Base-by-base conservation (phyloP, 139 green algal species). In the Picochlorum sp. region DNA sequence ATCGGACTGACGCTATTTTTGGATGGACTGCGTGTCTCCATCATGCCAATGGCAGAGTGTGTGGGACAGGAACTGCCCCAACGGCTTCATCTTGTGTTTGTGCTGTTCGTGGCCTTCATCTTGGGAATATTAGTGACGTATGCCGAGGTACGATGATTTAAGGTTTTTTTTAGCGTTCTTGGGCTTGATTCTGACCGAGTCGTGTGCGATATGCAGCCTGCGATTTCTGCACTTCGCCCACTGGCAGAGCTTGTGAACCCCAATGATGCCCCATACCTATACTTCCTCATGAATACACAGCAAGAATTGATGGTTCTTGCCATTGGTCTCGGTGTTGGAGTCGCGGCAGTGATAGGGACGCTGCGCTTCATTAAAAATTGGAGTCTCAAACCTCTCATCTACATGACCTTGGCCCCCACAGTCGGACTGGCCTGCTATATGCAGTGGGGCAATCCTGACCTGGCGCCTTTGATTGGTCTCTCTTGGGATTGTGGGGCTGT, bases 401-500 rank as follows among this genome's bases (percentile, higher is more conserved):
- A 55, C 20, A 44, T 18, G 7, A 49, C 51, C 18, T 52, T 83
- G 15, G 45, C 67, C 4, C 77, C 77, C 11, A 81, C 77, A 13
- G 45, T 83, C 1, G 77, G 21, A 0, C 15, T 63, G 2, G 62
- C 74, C 9, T 83, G 77, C 63, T 83, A 81, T 34, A 82, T 81
- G 74, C 77, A 83, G 31, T 83, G 77, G 76, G 75, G 68, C 28
- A 83, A 80, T 66, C 58, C 68, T 15, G 20, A 78, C 56, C 52
- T 80, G 44, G 44, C 51, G 15, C 76, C 76, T 3, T 51, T 77
- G 16, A 60, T 74, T 45, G 71, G 68, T 5, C 24, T 83, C 28
- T 68, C 77, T 15, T 78, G 71, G 71, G 71, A 77, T 65, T 72
- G 61, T 34, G 67, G 72, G 16, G 67, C 28, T 21, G 72, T 79